phyloP scores from a whole-genome alignment of 202 grass and related monocot genomes.

The Zizania palustris region DNA sequence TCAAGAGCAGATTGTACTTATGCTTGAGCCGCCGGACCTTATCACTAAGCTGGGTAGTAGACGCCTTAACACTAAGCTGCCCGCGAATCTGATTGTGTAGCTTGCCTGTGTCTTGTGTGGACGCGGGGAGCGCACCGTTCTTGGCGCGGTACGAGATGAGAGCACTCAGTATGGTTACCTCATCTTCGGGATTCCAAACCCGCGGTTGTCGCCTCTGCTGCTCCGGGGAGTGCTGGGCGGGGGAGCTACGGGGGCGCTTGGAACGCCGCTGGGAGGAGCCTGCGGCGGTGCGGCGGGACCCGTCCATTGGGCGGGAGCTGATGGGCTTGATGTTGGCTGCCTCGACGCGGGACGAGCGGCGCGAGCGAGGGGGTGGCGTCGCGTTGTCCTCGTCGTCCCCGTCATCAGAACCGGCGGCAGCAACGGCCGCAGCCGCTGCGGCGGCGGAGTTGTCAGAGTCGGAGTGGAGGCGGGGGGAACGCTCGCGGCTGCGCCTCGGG shows the following conservation, averaged over 20 bases:
- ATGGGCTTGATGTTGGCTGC: constrained; percentile 53
- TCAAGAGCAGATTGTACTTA: constrained; percentile 32
- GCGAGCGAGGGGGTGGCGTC: constrained; percentile 18
- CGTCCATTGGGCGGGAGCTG: constrained; percentile 41
- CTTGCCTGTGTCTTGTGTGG: constrained; percentile 32
- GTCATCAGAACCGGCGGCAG: constrained; percentile 19
- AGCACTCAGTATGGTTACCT: constrained; percentile 51
- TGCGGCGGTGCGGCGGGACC: neutral
- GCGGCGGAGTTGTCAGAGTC: too few species aligned
- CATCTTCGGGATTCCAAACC: constrained; percentile 53
- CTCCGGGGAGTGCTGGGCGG: neutral
- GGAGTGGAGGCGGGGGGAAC: too few species aligned
- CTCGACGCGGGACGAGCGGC: constrained; percentile 41
- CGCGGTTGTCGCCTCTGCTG: constrained; percentile 39
- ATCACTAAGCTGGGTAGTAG: constrained; percentile 52
- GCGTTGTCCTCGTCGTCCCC: constrained; percentile 28
- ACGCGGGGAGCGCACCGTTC: constrained; percentile 33
- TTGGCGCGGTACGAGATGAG: constrained; percentile 43
- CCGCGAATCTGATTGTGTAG: constrained; percentile 41
- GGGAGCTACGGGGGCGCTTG: constrained; percentile 34
- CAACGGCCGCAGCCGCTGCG: neutral
- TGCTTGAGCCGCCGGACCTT: constrained; percentile 57
- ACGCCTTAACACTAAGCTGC: constrained; percentile 41
- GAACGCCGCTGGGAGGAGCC: constrained; percentile 31
- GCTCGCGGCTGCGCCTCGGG: too few species aligned